Evolutionary conservation across 2,329 filamentous ascomycete species (phyloP).

Genomic region (Ploettnerulaceae sp.): DNA sequence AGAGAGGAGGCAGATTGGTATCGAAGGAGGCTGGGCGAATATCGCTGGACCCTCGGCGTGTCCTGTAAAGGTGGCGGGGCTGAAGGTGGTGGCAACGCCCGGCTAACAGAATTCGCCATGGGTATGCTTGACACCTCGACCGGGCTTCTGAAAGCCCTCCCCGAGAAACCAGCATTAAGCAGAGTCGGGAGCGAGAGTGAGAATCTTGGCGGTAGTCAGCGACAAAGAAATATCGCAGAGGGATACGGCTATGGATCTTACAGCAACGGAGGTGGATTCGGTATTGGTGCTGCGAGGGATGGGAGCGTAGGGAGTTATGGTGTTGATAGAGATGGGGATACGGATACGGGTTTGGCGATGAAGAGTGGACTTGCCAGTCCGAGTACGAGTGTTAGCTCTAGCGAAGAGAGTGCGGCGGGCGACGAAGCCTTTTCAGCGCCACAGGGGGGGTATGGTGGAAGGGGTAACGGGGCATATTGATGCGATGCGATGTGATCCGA

Average conservation of each 20-base stretch:
- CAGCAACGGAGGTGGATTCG: constrained; percentile 22
- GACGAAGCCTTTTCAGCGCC: constrained; percentile 6
- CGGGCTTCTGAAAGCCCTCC: constrained; percentile 62
- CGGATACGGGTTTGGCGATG: constrained; percentile 16
- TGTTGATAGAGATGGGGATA: constrained; percentile 19
- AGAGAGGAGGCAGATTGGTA: constrained; percentile 93
- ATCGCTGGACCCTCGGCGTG: constrained; percentile 89
- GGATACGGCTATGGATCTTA: constrained; percentile 24
- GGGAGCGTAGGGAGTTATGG: constrained; percentile 22
- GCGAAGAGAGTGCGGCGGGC: constrained; percentile 19
- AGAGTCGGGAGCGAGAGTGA: constrained; percentile 38
- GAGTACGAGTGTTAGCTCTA: constrained; percentile 32
- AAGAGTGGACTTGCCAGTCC: constrained; percentile 33
- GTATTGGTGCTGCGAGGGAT: constrained; percentile 24
- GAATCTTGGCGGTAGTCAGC: constrained; percentile 18
- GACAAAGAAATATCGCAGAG: constrained; percentile 23
- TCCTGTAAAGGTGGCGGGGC: constrained; percentile 55
- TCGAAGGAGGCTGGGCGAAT: constrained; percentile 76
- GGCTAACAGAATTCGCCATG: constrained; percentile 66
- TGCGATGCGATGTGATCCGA: neutral
- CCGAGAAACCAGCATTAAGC: constrained; percentile 65
- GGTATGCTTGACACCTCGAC: constrained; percentile 71
- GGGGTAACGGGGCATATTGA: neutral
- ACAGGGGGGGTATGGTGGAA: neutral
- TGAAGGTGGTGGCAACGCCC: constrained; percentile 45